Base-by-base conservation (phyloP, 345 rosid genomes). In the Pistacia integerrima region DNA sequence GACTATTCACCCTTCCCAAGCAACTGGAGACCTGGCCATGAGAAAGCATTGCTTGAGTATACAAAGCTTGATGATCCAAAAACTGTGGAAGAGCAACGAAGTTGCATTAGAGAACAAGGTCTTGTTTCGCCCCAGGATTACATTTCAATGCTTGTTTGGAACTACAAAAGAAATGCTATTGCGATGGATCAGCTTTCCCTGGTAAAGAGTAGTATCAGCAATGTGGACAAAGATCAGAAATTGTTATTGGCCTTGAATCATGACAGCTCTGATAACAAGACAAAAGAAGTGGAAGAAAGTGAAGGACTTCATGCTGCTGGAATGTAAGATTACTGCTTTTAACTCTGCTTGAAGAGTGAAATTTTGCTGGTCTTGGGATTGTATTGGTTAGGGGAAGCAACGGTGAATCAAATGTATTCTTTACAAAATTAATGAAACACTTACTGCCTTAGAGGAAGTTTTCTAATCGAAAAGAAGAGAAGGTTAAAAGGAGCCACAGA, bases 91-190 rank as follows among this genome's bases (percentile, higher is more conserved):
- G 95, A 91, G 85, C 97, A 91, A 78, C 85, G 82, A 79, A 73
- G 71, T 41, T 83, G 84, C 81, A 90, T 96, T 25, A 81, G 80
- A 70, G 97, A 88, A 75, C 92, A 88, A 35, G 98, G 99, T 20
- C 93, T 96, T 41, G 86, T 96, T 77, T 96, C 99, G 6, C 89
- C 99, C 55, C 98, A 93, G 78, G 97, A 96, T 76, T 93, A 90
- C 77, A 77, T 89, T 48, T 91, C 97, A 8, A 93, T 96, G 98
- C 91, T 96, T 72, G 98, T 96, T 57, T 96, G 99, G 99, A 93
- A 92, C 88, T 96, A 93, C 80, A 96, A 93, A 77, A 84, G 97
- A 84, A 96, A 96, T 64, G 87, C 91, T 20, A 85, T 91, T 69
- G 85, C 71, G 6, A 86, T 89, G 84, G 94, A 90, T 80, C 94